Conservation (phyloP, 768 basidiomycete species). For the Cubamyces lactineus region DNA sequence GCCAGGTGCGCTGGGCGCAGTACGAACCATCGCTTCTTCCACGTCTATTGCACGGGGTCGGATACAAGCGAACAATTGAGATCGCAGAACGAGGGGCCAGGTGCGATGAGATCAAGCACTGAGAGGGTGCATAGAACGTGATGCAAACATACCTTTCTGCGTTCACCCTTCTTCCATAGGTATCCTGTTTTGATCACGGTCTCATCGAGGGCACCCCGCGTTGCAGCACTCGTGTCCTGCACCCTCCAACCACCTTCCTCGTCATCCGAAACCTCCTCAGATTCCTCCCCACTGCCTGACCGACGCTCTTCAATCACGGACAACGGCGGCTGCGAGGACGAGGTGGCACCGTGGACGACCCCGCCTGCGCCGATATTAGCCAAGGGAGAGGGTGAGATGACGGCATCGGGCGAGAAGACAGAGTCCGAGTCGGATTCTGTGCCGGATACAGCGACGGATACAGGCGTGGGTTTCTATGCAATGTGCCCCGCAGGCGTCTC, state of each 20-base stretch:
- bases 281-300: conserved; percentile 71
- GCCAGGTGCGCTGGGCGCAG: conserved; percentile 89
- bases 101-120: conserved; percentile 13
- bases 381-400: conserved; percentile 40
- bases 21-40: conserved; percentile 99
- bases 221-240: conserved; percentile 46
- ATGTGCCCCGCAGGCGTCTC: conserved; percentile 8
- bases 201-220: conserved; percentile 60
- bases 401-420: conserved; percentile 54
- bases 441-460: conserved; percentile 55
- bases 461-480: conserved; percentile 35
- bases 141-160: conserved; percentile 75
- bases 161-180: conserved; percentile 95
- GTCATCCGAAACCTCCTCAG: conserved; percentile 74
- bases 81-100: neutral
- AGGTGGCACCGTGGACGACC: conserved; percentile 33
- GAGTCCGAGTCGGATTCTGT: conserved; percentile 91
- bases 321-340: conserved; percentile 50
- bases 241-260: conserved; percentile 69
- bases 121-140: neutral
- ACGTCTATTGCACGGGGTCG: conserved; percentile 59
- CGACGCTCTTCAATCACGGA: conserved; percentile 79
- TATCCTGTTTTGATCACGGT: conserved; percentile 89
- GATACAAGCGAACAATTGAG: conserved; percentile 10
- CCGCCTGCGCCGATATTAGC: conserved; percentile 36